Percentiles rank a stretch among this genome's conserved stretches.
Conservation (phyloP, 768 basidiomycete genomes). For the Lactarius sp. region DNA sequence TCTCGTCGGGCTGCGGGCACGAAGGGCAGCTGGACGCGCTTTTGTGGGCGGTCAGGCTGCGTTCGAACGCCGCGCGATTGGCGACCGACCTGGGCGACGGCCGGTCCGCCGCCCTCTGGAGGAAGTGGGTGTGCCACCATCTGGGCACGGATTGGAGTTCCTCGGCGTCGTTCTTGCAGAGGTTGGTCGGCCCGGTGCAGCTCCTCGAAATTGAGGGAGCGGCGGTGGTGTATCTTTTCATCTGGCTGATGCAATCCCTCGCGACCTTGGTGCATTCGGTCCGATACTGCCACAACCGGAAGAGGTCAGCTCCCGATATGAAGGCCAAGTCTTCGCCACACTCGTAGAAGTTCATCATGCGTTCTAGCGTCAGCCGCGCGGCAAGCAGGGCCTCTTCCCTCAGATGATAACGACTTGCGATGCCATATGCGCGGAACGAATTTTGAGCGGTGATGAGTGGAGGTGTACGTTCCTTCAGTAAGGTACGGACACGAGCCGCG, state of each 20-base stretch:
- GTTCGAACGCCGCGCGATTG: slow-evolving; percentile 9
- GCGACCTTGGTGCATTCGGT: neutral
- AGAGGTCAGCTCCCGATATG: slow-evolving; percentile 8
- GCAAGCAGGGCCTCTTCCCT: neutral
- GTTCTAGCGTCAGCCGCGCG: slow-evolving; percentile 6
- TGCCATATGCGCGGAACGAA: slow-evolving; percentile 6
- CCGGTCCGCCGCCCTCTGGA: neutral
- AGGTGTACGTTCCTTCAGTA: neutral
- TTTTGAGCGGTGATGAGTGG: neutral
- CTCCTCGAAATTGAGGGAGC: neutral
- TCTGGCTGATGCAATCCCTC: neutral
- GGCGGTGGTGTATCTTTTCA: neutral
- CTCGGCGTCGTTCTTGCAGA: neutral
- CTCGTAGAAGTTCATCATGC: neutral
- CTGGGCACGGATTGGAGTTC: slow-evolving; percentile 2
- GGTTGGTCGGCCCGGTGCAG: neutral
- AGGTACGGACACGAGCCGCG: neutral
- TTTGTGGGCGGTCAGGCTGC: neutral
- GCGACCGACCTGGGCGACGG: slow-evolving; percentile 8
- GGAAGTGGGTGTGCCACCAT: slow-evolving; percentile 15
- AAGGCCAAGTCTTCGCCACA: slow-evolving; percentile 5
- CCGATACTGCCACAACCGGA: neutral
- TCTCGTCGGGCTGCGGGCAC: neutral
- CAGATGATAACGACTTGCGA: slow-evolving; percentile 12
- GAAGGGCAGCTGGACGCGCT: neutral